phyloP scores from a whole-genome alignment of 768 basidiomycete species.

The Dentipellis sp. region DNA sequence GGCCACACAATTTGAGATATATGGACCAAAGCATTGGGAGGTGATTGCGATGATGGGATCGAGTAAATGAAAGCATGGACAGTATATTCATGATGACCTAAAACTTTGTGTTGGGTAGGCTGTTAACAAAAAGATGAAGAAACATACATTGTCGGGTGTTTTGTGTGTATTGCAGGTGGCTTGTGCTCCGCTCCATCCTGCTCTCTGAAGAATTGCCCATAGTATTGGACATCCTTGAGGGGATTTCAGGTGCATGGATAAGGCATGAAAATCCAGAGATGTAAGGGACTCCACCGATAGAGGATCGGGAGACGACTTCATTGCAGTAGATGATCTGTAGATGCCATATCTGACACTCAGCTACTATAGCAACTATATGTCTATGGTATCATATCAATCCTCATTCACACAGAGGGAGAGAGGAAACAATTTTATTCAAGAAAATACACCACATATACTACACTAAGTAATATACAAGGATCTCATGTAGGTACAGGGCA shows the following conservation, averaged over 20 bases:
- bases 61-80: not conserved
- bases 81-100: not conserved
- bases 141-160: too few relatives aligned
- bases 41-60: not conserved
- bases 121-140: too few relatives aligned
- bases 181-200: not conserved
- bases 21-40: conserved; percentile 1
- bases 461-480: too few relatives aligned
- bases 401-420: too few relatives aligned
- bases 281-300: not conserved
- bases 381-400: too few relatives aligned
- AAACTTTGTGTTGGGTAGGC: not conserved
- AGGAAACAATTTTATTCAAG: too few relatives aligned
- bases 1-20: not conserved
- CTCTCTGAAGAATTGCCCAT: not conserved
- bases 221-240: too few relatives aligned
- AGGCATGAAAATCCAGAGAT: not conserved
- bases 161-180: not conserved
- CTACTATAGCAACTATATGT: too few relatives aligned
- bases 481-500: too few relatives aligned
- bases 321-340: too few relatives aligned
- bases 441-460: too few relatives aligned
- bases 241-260: not conserved
- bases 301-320: not conserved
- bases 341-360: too few relatives aligned